Evolutionary conservation across 202 grass and related monocot genomes (phyloP).

Genomic region (Carex sylvatica): DNA sequence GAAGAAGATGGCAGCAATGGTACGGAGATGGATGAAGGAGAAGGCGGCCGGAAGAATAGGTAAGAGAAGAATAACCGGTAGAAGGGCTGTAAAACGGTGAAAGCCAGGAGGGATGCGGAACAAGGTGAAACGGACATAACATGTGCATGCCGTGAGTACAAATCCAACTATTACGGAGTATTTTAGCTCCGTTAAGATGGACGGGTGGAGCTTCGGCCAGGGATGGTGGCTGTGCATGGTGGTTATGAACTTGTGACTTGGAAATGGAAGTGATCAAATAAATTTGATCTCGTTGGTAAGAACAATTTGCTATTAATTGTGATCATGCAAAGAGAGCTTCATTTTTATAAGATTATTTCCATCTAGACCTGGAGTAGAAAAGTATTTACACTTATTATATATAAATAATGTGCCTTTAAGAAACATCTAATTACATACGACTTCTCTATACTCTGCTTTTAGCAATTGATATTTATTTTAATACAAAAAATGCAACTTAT

Average conservation of each 20-base stretch:
- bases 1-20: constrained; percentile 50
- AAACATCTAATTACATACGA: not conserved
- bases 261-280: not conserved
- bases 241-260: not conserved
- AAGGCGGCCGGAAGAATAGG: constrained; percentile 43
- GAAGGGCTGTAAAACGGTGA: constrained; percentile 40
- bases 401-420: not conserved
- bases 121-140: constrained; percentile 38
- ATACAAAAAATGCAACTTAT: not conserved
- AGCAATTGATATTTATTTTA: not conserved
- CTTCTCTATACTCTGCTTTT: not conserved
- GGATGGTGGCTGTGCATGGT: constrained; percentile 8
- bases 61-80: constrained; percentile 47
- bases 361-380: not conserved
- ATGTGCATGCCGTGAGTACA: constrained; percentile 23
- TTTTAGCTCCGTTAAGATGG: not conserved
- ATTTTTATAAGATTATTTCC: not conserved
- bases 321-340: constrained; percentile 13
- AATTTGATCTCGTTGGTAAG: not conserved
- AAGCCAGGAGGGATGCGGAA: constrained; percentile 36
- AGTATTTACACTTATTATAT: not conserved
- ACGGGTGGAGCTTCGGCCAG: not conserved
- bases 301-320: not conserved
- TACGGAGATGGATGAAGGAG: constrained; percentile 40
- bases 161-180: not conserved